phyloP scores from a whole-genome alignment of 768 basidiomycete species.

The Phanerochaete sordida region DNA sequence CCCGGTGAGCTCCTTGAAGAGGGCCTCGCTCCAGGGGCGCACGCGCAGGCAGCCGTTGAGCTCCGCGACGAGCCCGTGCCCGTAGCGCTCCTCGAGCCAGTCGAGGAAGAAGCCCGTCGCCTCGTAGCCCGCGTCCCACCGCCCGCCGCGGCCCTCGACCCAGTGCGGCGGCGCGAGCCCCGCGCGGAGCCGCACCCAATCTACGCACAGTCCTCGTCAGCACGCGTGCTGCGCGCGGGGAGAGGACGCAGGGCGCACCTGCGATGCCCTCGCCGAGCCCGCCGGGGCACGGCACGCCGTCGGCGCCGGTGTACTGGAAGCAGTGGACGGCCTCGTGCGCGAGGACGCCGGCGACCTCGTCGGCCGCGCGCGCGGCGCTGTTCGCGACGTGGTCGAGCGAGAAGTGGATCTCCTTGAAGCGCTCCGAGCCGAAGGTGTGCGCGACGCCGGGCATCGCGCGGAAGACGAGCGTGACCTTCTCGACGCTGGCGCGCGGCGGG shows the following conservation, averaged over 20 bases:
- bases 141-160: constrained; percentile 40
- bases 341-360: constrained; percentile 71
- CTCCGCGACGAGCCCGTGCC: constrained; percentile 49
- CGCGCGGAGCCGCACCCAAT: constrained; percentile 66
- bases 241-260: constrained; percentile 37
- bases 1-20: constrained; percentile 55
- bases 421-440: constrained; percentile 51
- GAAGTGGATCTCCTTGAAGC: constrained; percentile 72
- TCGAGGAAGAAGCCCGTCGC: constrained; percentile 72
- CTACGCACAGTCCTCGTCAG: constrained; percentile 29
- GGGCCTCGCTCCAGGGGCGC: constrained; percentile 41
- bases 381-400: constrained; percentile 61
- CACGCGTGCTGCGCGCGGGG: background rate
- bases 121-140: constrained; percentile 78
- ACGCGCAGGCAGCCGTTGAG: constrained; percentile 56
- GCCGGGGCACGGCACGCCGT: constrained; percentile 51
- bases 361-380: constrained; percentile 35
- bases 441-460: constrained; percentile 63
- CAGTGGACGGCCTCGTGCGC: constrained; percentile 79
- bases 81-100: constrained; percentile 56
- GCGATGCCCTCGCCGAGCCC: constrained; percentile 81
- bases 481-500: constrained; percentile 36
- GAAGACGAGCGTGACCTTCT: constrained; percentile 54
- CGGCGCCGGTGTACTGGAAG: constrained; percentile 59
- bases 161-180: constrained; percentile 69